These are phyloP conservation scores for Aspergillus hiratsukae DNA, from an alignment of 2,329 filamentous ascomycete species.

Conservation along the genomic window DNA sequence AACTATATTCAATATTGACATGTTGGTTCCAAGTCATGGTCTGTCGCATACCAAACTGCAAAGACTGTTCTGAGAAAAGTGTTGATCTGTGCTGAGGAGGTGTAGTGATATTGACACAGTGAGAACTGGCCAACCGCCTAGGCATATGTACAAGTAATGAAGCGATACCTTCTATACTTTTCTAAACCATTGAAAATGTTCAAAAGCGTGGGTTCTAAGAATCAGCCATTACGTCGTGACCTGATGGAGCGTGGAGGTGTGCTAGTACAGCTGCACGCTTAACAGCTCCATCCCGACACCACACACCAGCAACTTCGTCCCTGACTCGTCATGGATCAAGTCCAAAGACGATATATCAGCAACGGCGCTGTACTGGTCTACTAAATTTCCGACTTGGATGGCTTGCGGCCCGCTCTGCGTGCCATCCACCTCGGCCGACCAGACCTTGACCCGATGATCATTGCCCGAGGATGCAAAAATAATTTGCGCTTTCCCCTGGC, in stretches of 20 bases:
- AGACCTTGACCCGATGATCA: constrained; percentile 45
- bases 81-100: not conserved
- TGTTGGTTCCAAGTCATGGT: too few relatives aligned
- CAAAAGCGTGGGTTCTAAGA: constrained; percentile 2
- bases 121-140: not conserved
- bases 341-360: constrained; percentile 53
- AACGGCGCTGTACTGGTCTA: constrained; percentile 44
- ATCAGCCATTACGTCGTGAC: constrained; percentile 12
- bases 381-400: constrained; percentile 21
- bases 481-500: constrained; percentile 11
- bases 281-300: constrained; percentile 50
- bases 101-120: not conserved
- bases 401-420: constrained; percentile 13
- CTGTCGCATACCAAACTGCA: too few relatives aligned
- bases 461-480: constrained; percentile 40
- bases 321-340: constrained; percentile 22
- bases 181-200: not conserved
- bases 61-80: not conserved
- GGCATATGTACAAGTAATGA: not conserved
- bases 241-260: not conserved
- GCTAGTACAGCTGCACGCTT: constrained; percentile 11
- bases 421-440: constrained; percentile 32
- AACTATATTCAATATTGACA: too few relatives aligned
- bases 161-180: constrained; percentile 1
- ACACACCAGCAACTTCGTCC: constrained; percentile 36